These are phyloP conservation scores for Carex scoparia DNA, from an alignment of 176 grass and related monocot species.

Conservation along the genomic window DNA sequence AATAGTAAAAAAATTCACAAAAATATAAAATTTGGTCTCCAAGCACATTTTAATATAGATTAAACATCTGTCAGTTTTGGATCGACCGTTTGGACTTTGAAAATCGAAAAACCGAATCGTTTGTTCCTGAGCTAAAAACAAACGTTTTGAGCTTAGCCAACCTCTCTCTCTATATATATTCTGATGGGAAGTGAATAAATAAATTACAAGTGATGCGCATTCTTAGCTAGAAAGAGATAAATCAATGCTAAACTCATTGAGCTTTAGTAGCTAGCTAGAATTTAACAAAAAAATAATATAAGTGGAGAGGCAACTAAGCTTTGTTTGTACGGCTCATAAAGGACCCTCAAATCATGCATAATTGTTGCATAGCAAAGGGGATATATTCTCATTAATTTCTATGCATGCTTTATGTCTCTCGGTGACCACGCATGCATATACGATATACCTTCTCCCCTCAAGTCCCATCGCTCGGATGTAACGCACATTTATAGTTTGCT, in stretches of 20 bases:
- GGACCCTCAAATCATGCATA: constrained; percentile 46
- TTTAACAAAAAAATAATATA: constrained; percentile 17
- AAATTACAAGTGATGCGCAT: background rate
- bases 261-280: constrained; percentile 45
- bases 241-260: constrained; percentile 10
- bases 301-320: constrained; percentile 37
- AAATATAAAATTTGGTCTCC: no score
- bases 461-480: constrained; percentile 18
- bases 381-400: constrained; percentile 25
- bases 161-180: background rate
- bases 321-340: constrained; percentile 49
- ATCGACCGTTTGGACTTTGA: no score
- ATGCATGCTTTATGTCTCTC: constrained; percentile 20
- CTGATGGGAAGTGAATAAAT: constrained; percentile 7
- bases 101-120: no score
- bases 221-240: constrained; percentile 1
- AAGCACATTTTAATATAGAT: no score
- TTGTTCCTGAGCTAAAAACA: no score
- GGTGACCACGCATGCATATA: constrained; percentile 28
- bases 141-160: no score
- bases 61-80: no score
- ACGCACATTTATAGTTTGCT: background rate
- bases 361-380: constrained; percentile 21
- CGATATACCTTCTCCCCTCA: constrained; percentile 27
- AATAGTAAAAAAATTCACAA: no score